These are phyloP conservation scores for Sporothrix brasiliensis DNA, from an alignment of 2,329 filamentous ascomycete species.

Conservation along the genomic window DNA sequence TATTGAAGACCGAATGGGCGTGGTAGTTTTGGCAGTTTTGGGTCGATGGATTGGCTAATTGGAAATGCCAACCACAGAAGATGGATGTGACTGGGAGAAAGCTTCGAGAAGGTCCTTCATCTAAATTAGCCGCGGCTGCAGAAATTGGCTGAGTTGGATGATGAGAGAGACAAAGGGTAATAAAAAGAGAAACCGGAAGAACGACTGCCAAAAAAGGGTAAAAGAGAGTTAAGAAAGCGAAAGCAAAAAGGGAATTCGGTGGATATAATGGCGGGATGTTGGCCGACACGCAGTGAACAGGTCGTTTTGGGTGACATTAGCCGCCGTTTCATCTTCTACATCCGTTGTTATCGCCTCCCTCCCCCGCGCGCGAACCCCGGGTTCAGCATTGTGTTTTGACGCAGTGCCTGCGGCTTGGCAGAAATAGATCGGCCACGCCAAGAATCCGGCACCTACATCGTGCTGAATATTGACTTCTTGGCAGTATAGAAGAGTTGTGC, in stretches of 20 bases:
- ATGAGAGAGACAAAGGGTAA: neutral
- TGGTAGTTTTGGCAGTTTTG: neutral
- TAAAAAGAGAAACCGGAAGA: neutral
- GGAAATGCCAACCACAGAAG: neutral
- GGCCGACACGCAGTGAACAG: neutral
- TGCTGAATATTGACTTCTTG: neutral
- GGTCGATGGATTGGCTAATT: neutral
- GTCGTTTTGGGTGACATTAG: slow-evolving; percentile 32
- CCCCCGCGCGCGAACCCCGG: neutral
- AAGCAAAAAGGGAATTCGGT: neutral
- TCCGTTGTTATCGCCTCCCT: neutral
- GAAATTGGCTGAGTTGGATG: neutral
- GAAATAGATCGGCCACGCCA: slow-evolving; percentile 26
- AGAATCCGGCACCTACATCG: slow-evolving; percentile 17
- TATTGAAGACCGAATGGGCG: neutral
- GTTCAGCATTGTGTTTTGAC: slow-evolving; percentile 10
- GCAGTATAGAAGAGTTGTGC: too few relatives aligned
- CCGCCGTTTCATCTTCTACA: slow-evolving; percentile 33
- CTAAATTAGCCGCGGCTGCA: slow-evolving; percentile 30
- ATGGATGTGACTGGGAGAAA: slow-evolving; percentile 24
- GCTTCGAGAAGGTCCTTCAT: slow-evolving; percentile 35
- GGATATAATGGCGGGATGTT: neutral
- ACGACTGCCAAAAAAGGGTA: neutral
- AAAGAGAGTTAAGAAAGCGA: slow-evolving; percentile 1
- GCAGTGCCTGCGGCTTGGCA: slow-evolving; percentile 21